These are phyloP conservation scores for Nannochloris sp. DNA, from an alignment of 139 green algal genomes.

Conservation along the genomic window DNA sequence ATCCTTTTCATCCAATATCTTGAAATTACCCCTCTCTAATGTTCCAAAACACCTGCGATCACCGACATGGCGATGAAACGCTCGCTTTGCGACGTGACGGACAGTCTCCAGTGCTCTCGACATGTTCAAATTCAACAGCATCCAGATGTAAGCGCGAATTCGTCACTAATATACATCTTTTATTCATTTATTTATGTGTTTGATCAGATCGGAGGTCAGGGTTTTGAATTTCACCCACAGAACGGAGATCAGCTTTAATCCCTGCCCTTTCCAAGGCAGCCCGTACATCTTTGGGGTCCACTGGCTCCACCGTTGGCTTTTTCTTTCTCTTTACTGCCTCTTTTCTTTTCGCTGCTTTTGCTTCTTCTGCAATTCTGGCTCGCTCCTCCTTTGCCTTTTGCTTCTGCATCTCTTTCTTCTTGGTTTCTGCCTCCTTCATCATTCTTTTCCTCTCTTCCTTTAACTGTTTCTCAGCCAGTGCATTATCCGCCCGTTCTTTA, in stretches of 20 bases:
- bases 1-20: not conserved
- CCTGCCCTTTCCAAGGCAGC: not conserved
- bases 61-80: not conserved
- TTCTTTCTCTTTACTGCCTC: not conserved
- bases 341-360: not conserved
- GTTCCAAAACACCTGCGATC: not conserved
- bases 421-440: constrained; percentile 13
- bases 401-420: constrained; percentile 15
- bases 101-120: not conserved
- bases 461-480: constrained; percentile 9
- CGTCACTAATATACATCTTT: not conserved
- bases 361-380: constrained; percentile 6
- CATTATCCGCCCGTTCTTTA: not conserved
- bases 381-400: constrained; percentile 5
- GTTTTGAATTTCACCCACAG: not conserved
- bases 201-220: not conserved
- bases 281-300: not conserved
- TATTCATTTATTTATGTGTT: not conserved
- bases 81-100: not conserved
- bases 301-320: not conserved
- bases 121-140: not conserved
- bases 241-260: not conserved
- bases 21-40: not conserved
- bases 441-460: constrained; percentile 8
- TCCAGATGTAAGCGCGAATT: not conserved